These are phyloP conservation scores for Leccinum fibrillosum DNA, from an alignment of 768 basidiomycete species.

Conservation along the genomic window DNA sequence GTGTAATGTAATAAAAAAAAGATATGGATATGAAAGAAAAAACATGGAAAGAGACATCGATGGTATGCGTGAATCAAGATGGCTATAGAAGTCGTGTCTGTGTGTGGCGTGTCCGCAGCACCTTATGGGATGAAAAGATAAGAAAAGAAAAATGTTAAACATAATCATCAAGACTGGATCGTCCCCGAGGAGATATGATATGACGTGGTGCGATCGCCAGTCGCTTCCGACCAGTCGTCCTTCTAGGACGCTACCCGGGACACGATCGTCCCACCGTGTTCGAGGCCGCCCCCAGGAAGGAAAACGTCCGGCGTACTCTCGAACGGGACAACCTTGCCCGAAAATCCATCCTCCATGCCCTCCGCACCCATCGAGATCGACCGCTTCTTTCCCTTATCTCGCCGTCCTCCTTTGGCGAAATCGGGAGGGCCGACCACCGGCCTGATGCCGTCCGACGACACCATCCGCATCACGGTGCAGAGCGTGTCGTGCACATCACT, in stretches of 20 bases:
- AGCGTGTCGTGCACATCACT: conserved; percentile 61
- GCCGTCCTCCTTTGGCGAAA: conserved; percentile 15
- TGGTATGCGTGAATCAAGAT: conserved; percentile 2
- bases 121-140: not conserved
- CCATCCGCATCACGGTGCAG: conserved; percentile 37
- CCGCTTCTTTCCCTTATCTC: conserved; percentile 30
- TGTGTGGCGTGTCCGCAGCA: conserved; percentile 12
- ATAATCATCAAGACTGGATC: not conserved
- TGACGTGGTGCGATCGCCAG: not conserved
- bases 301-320: conserved; percentile 34
- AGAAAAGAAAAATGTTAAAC: not conserved
- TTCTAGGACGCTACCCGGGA: conserved; percentile 32
- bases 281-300: conserved; percentile 25
- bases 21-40: not conserved
- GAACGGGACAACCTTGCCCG: conserved; percentile 33
- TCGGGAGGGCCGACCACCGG: conserved; percentile 24
- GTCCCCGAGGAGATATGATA: not conserved
- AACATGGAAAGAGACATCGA: not conserved
- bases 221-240: not conserved
- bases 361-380: conserved; percentile 9
- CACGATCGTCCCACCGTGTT: conserved; percentile 34
- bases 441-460: conserved; percentile 31
- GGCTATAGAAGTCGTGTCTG: conserved; percentile 9
- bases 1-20: not conserved
- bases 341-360: conserved; percentile 15